Conservation (phyloP, 352 stramenopile genomes). For the Chrysophaeum taylorii region DNA sequence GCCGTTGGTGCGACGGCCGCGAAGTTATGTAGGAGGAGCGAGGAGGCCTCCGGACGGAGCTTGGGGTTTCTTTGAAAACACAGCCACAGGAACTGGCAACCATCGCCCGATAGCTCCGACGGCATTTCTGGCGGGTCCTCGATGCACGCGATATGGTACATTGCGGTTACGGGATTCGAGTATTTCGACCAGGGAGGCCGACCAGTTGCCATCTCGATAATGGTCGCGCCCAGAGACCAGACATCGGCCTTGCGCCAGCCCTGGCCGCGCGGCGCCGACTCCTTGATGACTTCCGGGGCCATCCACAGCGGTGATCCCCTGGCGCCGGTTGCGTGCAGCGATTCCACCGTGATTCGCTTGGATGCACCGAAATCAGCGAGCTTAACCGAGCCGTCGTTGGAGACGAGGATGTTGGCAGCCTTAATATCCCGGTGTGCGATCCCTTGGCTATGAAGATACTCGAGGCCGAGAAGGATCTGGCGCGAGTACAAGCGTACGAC, state of each 20-base stretch:
- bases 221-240: constrained; percentile 34
- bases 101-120: not conserved
- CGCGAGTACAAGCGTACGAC: constrained; percentile 29
- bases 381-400: constrained; percentile 66
- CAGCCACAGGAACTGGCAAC: constrained; percentile 17
- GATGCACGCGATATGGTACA: constrained; percentile 9
- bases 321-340: constrained; percentile 56
- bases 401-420: constrained; percentile 72
- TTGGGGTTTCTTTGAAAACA: constrained; percentile 22
- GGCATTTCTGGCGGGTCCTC: constrained; percentile 19
- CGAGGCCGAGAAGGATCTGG: constrained; percentile 58
- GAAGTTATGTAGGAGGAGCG: constrained; percentile 20
- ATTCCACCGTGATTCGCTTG: constrained; percentile 67
- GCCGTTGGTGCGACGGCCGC: not conserved
- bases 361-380: constrained; percentile 76
- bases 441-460: constrained; percentile 65
- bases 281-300: constrained; percentile 78
- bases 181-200: not conserved
- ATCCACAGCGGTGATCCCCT: constrained; percentile 76
- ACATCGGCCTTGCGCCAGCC: constrained; percentile 33
- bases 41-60: constrained; percentile 14
- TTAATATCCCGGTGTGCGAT: constrained; percentile 72
- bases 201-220: constrained; percentile 36
- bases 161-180: not conserved
- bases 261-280: constrained; percentile 33